These are phyloP conservation scores for Typha latifolia DNA, from an alignment of 176 grass and related monocot genomes.

Conservation along the genomic window DNA sequence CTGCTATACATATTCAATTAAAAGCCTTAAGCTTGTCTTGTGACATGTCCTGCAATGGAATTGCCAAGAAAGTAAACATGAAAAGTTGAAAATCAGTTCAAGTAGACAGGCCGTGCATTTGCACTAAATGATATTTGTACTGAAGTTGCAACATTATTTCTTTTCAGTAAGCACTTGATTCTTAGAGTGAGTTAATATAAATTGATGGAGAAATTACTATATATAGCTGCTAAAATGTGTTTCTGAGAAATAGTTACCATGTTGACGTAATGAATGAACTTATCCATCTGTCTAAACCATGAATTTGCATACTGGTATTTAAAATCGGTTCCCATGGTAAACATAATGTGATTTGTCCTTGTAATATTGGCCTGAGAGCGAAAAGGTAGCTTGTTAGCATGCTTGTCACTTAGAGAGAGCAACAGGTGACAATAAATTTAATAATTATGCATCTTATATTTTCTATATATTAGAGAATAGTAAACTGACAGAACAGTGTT, in stretches of 20 bases:
- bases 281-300: slow-evolving; percentile 98
- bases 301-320: slow-evolving; percentile 95
- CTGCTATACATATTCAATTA: too few relatives aligned
- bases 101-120: too few relatives aligned
- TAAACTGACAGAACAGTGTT: too few relatives aligned
- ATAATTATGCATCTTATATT: not conserved
- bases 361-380: slow-evolving; percentile 78
- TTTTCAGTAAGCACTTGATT: not conserved
- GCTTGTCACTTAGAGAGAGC: not conserved
- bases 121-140: too few relatives aligned
- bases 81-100: too few relatives aligned
- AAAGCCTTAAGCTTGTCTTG: too few relatives aligned
- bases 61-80: too few relatives aligned
- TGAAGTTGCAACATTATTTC: slow-evolving; percentile 4
- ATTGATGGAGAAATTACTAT: not conserved
- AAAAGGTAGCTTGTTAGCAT: slow-evolving; percentile 13
- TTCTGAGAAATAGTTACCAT: slow-evolving; percentile 31
- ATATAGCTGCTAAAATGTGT: not conserved
- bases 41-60: too few relatives aligned
- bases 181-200: not conserved
- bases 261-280: slow-evolving; percentile 94
- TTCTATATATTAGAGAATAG: not conserved
- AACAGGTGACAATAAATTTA: not conserved
- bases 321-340: slow-evolving; percentile 99
- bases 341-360: slow-evolving; percentile 97